Base-by-base conservation (phyloP, 768 basidiomycete genomes). In the Mycena galopus region DNA sequence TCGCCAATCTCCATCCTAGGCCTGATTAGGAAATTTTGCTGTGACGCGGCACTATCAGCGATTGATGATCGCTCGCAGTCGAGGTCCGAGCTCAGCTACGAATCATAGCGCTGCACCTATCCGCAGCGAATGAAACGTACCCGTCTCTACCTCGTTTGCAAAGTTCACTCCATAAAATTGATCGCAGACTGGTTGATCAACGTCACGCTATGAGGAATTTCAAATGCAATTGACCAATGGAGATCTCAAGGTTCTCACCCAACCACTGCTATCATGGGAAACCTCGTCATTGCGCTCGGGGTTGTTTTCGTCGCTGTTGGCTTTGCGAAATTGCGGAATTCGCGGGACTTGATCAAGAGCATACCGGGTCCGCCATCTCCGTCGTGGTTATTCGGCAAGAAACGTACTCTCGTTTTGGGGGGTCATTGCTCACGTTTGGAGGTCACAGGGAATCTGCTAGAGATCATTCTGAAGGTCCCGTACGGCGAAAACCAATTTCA, bases 311-410 rank as follows among this genome's bases (percentile, higher is more conserved):
- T 73, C 25, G 51, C 67, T 25, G 67, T 73, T 29, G 29, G 61
- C 17, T 53, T 65, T 51, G 47, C 67, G 37, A 63, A 58, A 27
- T 59, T 66, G 35, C 67, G 72, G 23, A 63, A 63, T 19, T 29
- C 35, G 30, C 29, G 63, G 3, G 67, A 62, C 57, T 19, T 56
- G 11, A 69, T 73, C 39, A 66, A 65, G 67, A 50, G 69, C 14
- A 73, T 73, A n/a, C 72, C 72, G 10, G 72, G 72, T 6, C 72
- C 72, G 21, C 72, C 67, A 1, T 73, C 67, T 7, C 42, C 62
- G 4, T 73, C 72, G 30, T 73, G 72, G 67, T 14, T 73, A 14
- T 73, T 73, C 39, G 72, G 72, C 65, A 73, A 67, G 65, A 47
- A 32, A n/a, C n/a, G n/a, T 12, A 11, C 6, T 44, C 14, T 21